phyloP scores from a whole-genome alignment of 1,284 basidiomycete species.

The Cerrena zonata region DNA sequence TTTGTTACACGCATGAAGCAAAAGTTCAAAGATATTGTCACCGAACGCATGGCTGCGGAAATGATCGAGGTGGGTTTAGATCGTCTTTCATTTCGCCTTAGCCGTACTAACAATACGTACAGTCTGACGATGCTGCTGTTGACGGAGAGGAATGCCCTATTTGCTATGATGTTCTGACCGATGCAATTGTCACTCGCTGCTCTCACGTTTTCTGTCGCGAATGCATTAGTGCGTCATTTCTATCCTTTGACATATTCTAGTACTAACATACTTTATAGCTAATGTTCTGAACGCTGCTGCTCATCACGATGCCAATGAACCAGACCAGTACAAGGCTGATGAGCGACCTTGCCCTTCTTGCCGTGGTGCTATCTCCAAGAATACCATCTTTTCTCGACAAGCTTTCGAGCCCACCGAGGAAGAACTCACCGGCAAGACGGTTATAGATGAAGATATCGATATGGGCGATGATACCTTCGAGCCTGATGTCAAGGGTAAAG shows the following conservation, averaged over 20 bases:
- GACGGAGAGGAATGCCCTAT: conserved; percentile 52
- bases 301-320: conserved; percentile 29
- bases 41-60: conserved; percentile 42
- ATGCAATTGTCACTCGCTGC: conserved; percentile 45
- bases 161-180: conserved; percentile 43
- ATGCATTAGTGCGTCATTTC: conserved; percentile 39
- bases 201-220: conserved; percentile 47
- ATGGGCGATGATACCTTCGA: conserved; percentile 19
- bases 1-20: conserved; percentile 45
- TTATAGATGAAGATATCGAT: conserved; percentile 15
- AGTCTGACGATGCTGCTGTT: conserved; percentile 42
- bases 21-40: conserved; percentile 36
- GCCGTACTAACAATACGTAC: not conserved
- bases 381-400: conserved; percentile 39
- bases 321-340: conserved; percentile 28
- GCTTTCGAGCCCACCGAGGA: conserved; percentile 48
- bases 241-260: conserved; percentile 5
- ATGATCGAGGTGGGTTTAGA: conserved; percentile 37
- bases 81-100: not conserved
- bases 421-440: conserved; percentile 27
- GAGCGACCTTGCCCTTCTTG: conserved; percentile 50
- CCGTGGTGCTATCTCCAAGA: conserved; percentile 35
- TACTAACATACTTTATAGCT: conserved; percentile 22
- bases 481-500: conserved; percentile 22
- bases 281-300: conserved; percentile 34